Conservation (phyloP, 2,329 filamentous ascomycete species). For the Lecanicillium sp. region DNA sequence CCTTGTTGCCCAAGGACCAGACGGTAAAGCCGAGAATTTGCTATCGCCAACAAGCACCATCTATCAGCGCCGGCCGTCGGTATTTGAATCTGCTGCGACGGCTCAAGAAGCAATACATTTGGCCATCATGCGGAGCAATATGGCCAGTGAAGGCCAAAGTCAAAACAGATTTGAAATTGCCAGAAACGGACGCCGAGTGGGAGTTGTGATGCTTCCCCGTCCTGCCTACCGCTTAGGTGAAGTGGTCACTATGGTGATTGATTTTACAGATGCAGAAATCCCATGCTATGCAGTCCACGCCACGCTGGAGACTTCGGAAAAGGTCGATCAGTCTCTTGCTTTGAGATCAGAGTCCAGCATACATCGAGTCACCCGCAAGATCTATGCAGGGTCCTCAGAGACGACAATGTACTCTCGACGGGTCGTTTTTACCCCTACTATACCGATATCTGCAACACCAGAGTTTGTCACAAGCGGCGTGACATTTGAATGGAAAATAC, state of each 20-base stretch:
- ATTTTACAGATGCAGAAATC: conserved; percentile 70
- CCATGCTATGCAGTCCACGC: conserved; percentile 80
- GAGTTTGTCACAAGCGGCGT: conserved; percentile 89
- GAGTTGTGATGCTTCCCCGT: conserved; percentile 79
- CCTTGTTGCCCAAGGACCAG: conserved; percentile 52
- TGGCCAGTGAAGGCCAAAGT: conserved; percentile 60
- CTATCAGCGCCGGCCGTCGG: conserved; percentile 46
- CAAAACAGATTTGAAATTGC: conserved; percentile 95
- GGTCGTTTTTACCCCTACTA: conserved; percentile 72
- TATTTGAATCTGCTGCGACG: conserved; percentile 47
- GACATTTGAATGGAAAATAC: conserved; percentile 77
- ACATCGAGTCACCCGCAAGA: conserved; percentile 74
- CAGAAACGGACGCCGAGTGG: conserved; percentile 83
- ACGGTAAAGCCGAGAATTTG: conserved; percentile 49
- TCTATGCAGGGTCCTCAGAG: conserved; percentile 71
- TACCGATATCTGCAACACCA: conserved; percentile 76
- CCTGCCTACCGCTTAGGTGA: conserved; percentile 87
- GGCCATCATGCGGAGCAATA: conserved; percentile 77
- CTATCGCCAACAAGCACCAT: conserved; percentile 61
- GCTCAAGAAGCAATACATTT: conserved; percentile 85
- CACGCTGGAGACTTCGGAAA: conserved; percentile 79
- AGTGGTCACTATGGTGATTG: conserved; percentile 72
- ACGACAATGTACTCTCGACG: conserved; percentile 74
- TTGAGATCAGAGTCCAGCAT: conserved; percentile 81
- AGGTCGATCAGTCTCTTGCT: conserved; percentile 70